phyloP scores from a whole-genome alignment of 139 green algal genomes.

The Pleodorina starrii region DNA sequence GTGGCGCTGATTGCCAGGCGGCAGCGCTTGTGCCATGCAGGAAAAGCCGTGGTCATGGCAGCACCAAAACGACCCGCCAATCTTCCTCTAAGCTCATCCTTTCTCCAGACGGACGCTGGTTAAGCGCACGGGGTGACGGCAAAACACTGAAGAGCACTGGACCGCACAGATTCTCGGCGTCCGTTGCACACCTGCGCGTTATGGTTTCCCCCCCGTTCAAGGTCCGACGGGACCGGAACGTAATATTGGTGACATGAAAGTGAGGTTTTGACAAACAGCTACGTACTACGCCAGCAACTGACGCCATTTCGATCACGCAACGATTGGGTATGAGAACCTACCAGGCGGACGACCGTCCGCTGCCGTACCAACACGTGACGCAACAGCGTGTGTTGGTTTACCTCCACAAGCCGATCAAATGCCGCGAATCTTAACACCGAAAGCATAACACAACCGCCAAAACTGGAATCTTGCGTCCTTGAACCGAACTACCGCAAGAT shows the following conservation, averaged over 20 bases:
- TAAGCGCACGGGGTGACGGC: too few species aligned
- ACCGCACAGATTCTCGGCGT: neutral
- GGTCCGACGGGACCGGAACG: neutral
- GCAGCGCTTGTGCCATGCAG: slow-evolving; percentile 10
- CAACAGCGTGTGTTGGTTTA: slow-evolving; percentile 12
- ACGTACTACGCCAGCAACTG: slow-evolving; percentile 5
- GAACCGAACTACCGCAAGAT: neutral
- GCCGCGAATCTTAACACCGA: slow-evolving; percentile 4
- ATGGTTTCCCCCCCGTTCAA: neutral
- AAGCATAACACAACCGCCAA: slow-evolving; percentile 2
- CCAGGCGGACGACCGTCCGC: neutral
- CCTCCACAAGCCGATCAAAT: slow-evolving; percentile 10
- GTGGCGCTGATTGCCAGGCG: neutral
- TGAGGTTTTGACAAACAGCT: neutral
- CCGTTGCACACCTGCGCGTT: neutral
- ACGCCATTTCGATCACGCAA: slow-evolving; percentile 18
- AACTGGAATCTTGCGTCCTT: neutral
- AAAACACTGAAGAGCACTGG: too few species aligned
- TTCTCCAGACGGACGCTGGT: too few species aligned
- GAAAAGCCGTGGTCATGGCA: neutral
- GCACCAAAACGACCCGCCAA: neutral
- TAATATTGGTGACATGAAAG: slow-evolving; percentile 16
- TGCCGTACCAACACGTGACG: neutral
- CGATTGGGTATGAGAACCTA: neutral
- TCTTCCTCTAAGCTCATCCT: too few species aligned